Evolutionary conservation across 2,329 filamentous ascomycete species (phyloP).

Genomic region (Xylariaceae sp.): DNA sequence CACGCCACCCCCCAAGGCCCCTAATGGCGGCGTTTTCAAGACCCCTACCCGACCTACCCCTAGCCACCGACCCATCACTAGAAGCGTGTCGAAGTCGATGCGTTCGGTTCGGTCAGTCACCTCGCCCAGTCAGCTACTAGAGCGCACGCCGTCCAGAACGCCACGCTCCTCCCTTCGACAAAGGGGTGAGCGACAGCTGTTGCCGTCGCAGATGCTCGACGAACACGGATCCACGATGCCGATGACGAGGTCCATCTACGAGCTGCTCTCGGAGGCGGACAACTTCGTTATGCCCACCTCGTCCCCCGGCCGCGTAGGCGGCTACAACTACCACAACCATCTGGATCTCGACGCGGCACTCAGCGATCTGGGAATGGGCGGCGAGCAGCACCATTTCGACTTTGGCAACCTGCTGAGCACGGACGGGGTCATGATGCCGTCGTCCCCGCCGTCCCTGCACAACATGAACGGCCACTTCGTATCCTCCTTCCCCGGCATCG

Average conservation of each 20-base stretch:
- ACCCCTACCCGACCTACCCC: constrained; percentile 57
- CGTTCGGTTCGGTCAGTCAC: constrained; percentile 36
- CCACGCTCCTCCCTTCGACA: constrained; percentile 8
- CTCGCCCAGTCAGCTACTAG: constrained; percentile 38
- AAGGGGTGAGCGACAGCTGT: constrained; percentile 26
- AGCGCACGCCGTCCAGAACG: constrained; percentile 42
- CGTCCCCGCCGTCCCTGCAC: constrained; percentile 36
- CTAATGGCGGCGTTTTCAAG: constrained; percentile 44
- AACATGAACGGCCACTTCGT: constrained; percentile 6
- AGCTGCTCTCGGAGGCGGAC: constrained; percentile 53
- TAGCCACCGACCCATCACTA: constrained; percentile 52
- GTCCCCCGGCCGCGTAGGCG: constrained; percentile 28
- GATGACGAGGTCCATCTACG: constrained; percentile 40
- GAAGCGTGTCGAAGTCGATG: constrained; percentile 51
- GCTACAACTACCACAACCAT: constrained; percentile 37
- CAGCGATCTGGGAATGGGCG: constrained; percentile 8
- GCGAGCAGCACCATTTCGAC: constrained; percentile 35
- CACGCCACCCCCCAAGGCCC: constrained; percentile 45
- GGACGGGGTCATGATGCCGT: constrained; percentile 36
- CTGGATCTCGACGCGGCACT: constrained; percentile 28
- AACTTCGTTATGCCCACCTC: constrained; percentile 35
- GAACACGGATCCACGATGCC: constrained; percentile 13
- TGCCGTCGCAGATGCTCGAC: constrained; percentile 16
- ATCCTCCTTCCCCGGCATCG: constrained; percentile 15
- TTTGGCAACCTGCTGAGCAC: constrained; percentile 42